Evolutionary conservation across 306 rosid genomes (phyloP).

Genomic region (Glycyrrhiza uralensis): DNA sequence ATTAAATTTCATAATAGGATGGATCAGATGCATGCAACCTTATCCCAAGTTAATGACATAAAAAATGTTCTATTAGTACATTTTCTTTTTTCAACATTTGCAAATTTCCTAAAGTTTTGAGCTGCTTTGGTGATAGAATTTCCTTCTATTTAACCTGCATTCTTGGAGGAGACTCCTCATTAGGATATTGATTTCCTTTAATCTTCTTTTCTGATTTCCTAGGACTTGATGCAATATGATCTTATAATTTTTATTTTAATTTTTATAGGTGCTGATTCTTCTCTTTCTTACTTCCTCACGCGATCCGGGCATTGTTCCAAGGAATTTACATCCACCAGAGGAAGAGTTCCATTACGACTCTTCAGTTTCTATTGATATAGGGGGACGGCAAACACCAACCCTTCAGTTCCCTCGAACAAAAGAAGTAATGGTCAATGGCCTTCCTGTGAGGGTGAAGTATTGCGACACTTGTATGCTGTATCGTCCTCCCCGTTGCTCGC

Average conservation of each 20-base stretch:
- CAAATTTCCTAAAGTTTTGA: background rate
- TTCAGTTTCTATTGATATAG: slow-evolving; percentile 51
- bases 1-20: background rate
- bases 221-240: slow-evolving; percentile 33
- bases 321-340: slow-evolving; percentile 90
- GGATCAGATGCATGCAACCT: background rate
- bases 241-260: slow-evolving; percentile 39
- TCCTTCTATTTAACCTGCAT: background rate
- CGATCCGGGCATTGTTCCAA: slow-evolving; percentile 90
- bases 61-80: background rate
- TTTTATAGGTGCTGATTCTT: slow-evolving; percentile 76
- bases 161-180: background rate
- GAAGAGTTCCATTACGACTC: slow-evolving; percentile 72
- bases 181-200: background rate
- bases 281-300: slow-evolving; percentile 92
- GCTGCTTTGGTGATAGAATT: background rate
- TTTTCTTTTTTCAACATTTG: background rate
- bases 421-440: slow-evolving; percentile 73
- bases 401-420: slow-evolving; percentile 75
- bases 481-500: slow-evolving; percentile 99
- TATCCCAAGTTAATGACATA: background rate
- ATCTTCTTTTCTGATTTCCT: slow-evolving; percentile 1
- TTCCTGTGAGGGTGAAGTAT: slow-evolving; percentile 77
- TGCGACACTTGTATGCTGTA: slow-evolving; percentile 94
- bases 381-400: slow-evolving; percentile 81